Base-by-base conservation (phyloP, 2,329 filamentous ascomycete genomes). In the Berkeleyomyces rouxiae region DNA sequence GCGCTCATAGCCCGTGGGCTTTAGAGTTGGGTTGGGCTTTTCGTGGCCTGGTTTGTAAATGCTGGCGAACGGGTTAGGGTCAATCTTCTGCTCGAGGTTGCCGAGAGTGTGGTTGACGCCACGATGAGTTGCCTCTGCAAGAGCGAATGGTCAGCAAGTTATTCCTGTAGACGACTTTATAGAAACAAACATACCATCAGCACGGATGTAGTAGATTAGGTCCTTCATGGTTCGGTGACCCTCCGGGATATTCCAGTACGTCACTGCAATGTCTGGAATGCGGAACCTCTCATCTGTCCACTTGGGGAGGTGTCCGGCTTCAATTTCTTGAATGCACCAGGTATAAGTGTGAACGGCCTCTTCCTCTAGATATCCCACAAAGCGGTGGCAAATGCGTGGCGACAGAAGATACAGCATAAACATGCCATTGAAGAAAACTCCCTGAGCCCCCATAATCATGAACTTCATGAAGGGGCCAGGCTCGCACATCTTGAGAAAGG, bases 321-420 rank as follows among this genome's bases (percentile, higher is more conserved):
- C 91, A 33, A 99, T 81, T 70, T 97, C 93, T 67, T 84, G 78
- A 68, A 97, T 87, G 65, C 90, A 88, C 59, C 90, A 84, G 0
- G 90, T 93, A 76, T 99, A 99, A 0, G 93, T 99, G 70, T 95
- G 82, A 1, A 97, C 92, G 7, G 93, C 93, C 74, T 99, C 93
- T 72, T 99, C 93, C 74, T 99, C 93, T 10, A 99, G 83, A 69
- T 97, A 97, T 1, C 91, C 93, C 61, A 97, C 91, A 73, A 99
- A 97, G 53, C 93, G 86, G 73, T 99, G 93, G 70, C 88, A 92
- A 66, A 89, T 92, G 65, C 85, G 84, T 5, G 93, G 92, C 1
- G 86, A 90, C 65, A 96, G 70, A 42, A 99, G 83, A 74, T 97
- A 97, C 57, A 86, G 81, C 66, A 96, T 65, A 79, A 99, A 97